Evolutionary conservation across 352 stramenopile genomes (phyloP), one percentile per base, ranked within the genome.

Genomic region (Globisporangium irregulare): DNA sequence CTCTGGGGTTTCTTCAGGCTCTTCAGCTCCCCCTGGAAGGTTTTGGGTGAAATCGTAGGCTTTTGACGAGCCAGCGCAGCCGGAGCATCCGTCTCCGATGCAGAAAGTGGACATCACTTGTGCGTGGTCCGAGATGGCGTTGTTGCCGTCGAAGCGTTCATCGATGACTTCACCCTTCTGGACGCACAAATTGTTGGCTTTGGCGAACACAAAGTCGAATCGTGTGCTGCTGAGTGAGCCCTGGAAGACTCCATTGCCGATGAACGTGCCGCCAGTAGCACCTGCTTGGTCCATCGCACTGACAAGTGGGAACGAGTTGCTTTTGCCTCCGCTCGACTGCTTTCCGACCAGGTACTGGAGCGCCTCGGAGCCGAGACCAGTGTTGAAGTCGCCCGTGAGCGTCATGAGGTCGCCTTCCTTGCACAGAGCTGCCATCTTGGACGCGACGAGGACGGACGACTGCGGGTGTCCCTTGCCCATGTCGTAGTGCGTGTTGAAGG

Each of bases 401-500:
- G 72, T 38, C 20, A 63, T 41, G 24, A 72, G 61, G 34, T 75
- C 69, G 8, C 54, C 50, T 8, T 54, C 50, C 27, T 75, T 53
- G 50, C 69, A 75, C 24, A 66, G 15, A 22, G 57, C 36, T 4
- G 38, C 66, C 66, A 75, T 72, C 18, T 69, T 64, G n/a, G 34
- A 27, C 6, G 54, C 48, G 25, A 75, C 38, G 27, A 75, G 18
- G 9, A 48, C 48, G 15, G 69, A 64, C 18, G 32, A 64, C 34
- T 73, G 32, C 8, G 48, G 24, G 5, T 71, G 57, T 4, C 59
- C 69, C 14, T 66, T 63, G 15, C 25, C 43, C 60, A 62, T 73
- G 43, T 75, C 69, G 55, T 64, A 75, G 53, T 72, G 69, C 59
- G 69, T 73, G 64, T 75, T 75, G 32, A 75, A 63, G 60, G 59